These are phyloP conservation scores for Oxyria digyna DNA, from an alignment of 148 eudicot genomes.

Conservation along the genomic window DNA sequence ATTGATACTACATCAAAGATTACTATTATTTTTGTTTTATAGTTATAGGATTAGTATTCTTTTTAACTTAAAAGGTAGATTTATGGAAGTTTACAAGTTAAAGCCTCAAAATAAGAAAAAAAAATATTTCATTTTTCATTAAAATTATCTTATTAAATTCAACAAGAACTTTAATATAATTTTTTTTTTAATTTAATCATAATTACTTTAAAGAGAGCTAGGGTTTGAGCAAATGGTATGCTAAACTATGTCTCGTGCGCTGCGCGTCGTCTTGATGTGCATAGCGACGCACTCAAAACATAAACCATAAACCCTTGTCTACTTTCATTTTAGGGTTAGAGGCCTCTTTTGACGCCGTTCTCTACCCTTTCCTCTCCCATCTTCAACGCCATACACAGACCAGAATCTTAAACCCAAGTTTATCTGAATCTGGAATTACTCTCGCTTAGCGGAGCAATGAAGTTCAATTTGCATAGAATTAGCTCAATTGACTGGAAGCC, in stretches of 20 bases:
- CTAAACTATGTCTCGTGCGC: neutral
- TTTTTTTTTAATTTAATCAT: too few species aligned
- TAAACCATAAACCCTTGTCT: slow-evolving; percentile 5
- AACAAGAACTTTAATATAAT: too few species aligned
- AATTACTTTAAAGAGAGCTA: neutral
- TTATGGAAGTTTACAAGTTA: too few species aligned
- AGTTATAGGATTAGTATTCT: too few species aligned
- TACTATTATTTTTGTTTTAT: too few species aligned
- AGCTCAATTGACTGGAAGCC: slow-evolving; percentile 58
- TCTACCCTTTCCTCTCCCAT: neutral
- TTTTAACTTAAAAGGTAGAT: too few species aligned
- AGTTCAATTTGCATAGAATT: slow-evolving; percentile 8
- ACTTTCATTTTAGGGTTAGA: slow-evolving; percentile 1
- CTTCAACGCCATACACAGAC: slow-evolving; percentile 5
- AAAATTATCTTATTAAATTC: too few species aligned
- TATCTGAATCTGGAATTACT: neutral
- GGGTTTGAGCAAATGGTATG: neutral
- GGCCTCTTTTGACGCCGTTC: neutral
- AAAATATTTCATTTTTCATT: too few species aligned
- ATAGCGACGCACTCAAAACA: neutral
- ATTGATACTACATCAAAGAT: too few species aligned
- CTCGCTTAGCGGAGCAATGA: neutral
- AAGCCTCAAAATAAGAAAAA: too few species aligned
- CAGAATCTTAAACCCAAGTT: neutral
- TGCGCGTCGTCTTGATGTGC: neutral